Conservation (phyloP, 345 rosid species). For the Moringa oleifera region DNA sequence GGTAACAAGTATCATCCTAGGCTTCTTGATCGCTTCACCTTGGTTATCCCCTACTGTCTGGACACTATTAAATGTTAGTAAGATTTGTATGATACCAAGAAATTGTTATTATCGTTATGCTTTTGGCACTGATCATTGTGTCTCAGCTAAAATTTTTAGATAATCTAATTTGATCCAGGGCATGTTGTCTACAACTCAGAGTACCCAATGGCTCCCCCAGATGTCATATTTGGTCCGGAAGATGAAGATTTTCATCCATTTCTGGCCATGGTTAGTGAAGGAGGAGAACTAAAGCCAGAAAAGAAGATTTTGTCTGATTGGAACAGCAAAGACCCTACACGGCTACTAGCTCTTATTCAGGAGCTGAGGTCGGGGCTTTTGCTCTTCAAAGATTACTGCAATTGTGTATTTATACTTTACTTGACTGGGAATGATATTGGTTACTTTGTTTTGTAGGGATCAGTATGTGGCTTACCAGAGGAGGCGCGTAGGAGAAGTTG, state of each 20-base stretch:
- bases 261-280: slow-evolving; percentile 21
- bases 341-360: slow-evolving; percentile 52
- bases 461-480: slow-evolving; percentile 57
- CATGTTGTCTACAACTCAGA: slow-evolving; percentile 81
- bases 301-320: slow-evolving; percentile 52
- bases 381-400: neutral
- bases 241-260: slow-evolving; percentile 78
- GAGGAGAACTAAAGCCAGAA: slow-evolving; percentile 18
- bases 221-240: slow-evolving; percentile 73
- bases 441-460: slow-evolving; percentile 39
- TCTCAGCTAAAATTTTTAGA: slow-evolving; percentile 1
- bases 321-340: slow-evolving; percentile 62
- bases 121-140: neutral
- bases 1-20: slow-evolving; percentile 57
- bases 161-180: slow-evolving; percentile 41
- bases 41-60: slow-evolving; percentile 84
- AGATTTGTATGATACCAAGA: neutral
- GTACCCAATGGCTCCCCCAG: slow-evolving; percentile 67
- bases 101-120: too few species aligned
- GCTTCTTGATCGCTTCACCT: slow-evolving; percentile 76
- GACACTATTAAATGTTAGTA: slow-evolving; percentile 75
- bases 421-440: neutral
- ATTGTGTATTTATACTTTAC: too few species aligned
- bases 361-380: slow-evolving; percentile 55
- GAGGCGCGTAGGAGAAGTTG: slow-evolving; percentile 63